These are phyloP conservation scores for Stramenopiles sp. DNA, from an alignment of 352 stramenopile species.

Conservation along the genomic window DNA sequence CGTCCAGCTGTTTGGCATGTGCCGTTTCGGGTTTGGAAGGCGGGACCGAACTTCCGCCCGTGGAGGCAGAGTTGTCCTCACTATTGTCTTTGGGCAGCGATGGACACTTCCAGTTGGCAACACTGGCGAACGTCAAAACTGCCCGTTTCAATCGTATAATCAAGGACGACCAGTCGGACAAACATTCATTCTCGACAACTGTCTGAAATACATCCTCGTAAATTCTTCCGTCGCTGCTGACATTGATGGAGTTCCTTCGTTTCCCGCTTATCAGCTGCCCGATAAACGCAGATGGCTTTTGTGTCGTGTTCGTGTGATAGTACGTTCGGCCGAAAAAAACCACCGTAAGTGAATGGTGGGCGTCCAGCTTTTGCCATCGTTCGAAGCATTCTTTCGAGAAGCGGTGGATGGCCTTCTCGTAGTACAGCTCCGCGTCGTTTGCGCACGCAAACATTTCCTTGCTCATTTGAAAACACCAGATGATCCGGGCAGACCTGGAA, in stretches of 20 bases:
- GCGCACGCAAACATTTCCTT: constrained; percentile 58
- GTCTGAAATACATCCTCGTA: constrained; percentile 49
- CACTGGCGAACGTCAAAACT: too few species aligned
- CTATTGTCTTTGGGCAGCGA: too few species aligned
- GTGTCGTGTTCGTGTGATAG: constrained; percentile 45
- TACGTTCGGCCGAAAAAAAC: constrained; percentile 69
- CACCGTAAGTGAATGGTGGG: constrained; percentile 68
- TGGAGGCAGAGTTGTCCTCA: too few species aligned
- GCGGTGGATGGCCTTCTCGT: constrained; percentile 59
- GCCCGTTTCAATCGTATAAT: constrained; percentile 73
- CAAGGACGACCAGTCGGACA: constrained; percentile 65
- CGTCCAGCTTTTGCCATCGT: constrained; percentile 55
- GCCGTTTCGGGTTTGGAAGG: too few species aligned
- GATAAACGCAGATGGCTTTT: too few species aligned
- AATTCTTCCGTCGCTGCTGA: constrained; percentile 13
- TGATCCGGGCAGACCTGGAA: constrained; percentile 76
- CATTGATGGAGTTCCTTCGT: constrained; percentile 7
- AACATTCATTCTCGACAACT: constrained; percentile 64
- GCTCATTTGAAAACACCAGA: constrained; percentile 93
- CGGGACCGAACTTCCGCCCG: too few species aligned
- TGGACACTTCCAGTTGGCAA: too few species aligned
- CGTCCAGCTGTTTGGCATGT: too few species aligned
- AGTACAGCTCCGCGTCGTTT: constrained; percentile 58
- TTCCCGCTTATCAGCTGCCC: too few species aligned
- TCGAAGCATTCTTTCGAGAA: constrained; percentile 42